Conservation (phyloP, 1,139 yeast species). For the Geotrichum restrictum region DNA sequence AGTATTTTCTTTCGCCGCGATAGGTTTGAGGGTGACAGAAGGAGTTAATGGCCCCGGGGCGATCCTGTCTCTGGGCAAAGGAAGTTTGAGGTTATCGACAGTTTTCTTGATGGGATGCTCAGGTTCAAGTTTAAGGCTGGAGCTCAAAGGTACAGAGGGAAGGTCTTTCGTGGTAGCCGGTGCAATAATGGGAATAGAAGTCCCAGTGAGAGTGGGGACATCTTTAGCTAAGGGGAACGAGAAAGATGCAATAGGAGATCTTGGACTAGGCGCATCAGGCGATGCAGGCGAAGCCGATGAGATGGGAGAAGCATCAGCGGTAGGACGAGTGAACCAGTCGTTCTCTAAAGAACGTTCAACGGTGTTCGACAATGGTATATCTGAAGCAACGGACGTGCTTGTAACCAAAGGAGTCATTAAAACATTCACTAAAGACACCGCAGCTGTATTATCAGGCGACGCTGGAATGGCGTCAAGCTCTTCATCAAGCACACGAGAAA, state of each 20-base stretch:
- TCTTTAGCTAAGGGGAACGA: constrained; percentile 6
- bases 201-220: background rate
- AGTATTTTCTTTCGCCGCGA: constrained; percentile 21
- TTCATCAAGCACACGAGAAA: background rate
- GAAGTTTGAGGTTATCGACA: background rate
- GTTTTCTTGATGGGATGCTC: no score
- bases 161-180: background rate
- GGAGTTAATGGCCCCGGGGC: constrained; percentile 5
- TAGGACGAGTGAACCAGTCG: constrained; percentile 12
- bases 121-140: background rate
- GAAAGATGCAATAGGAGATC: constrained; percentile 13
- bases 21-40: constrained; percentile 26
- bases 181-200: background rate
- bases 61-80: background rate
- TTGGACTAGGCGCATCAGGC: constrained; percentile 6
- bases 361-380: background rate
- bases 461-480: background rate
- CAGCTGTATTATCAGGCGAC: no score
- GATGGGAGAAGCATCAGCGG: background rate
- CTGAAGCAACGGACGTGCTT: background rate
- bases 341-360: constrained; percentile 11
- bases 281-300: background rate
- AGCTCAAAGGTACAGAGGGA: background rate
- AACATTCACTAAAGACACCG: background rate
- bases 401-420: background rate